These are phyloP conservation scores for Camillea tinctor DNA, from an alignment of 2,329 filamentous ascomycete species.

Conservation along the genomic window DNA sequence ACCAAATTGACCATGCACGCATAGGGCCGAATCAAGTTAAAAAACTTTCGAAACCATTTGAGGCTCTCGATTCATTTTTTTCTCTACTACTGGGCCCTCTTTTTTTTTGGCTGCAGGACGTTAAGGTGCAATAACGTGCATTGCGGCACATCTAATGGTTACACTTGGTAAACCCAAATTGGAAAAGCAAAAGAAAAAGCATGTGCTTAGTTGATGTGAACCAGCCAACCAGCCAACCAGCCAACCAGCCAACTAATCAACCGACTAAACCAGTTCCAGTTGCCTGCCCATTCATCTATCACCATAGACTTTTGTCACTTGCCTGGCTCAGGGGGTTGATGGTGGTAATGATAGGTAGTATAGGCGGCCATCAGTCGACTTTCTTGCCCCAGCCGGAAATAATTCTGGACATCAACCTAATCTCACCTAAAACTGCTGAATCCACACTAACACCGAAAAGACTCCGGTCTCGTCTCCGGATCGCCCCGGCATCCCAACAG, in stretches of 20 bases:
- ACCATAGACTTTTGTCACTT: too few species aligned
- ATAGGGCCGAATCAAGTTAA: not conserved
- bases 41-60: not conserved
- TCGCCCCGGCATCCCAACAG: slow-evolving; percentile 9
- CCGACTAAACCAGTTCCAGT: too few species aligned
- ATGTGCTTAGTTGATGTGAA: not conserved
- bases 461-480: slow-evolving; percentile 16
- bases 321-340: too few species aligned
- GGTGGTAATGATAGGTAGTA: not conserved
- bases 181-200: not conserved
- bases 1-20: too few species aligned
- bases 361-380: not conserved
- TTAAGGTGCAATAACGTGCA: not conserved
- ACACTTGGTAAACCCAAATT: not conserved
- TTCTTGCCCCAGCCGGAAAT: not conserved
- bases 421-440: slow-evolving; percentile 3
- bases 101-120: not conserved
- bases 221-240: too few species aligned
- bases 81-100: not conserved
- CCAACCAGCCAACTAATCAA: too few species aligned
- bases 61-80: not conserved
- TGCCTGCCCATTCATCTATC: too few species aligned
- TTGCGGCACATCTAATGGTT: not conserved
- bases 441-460: slow-evolving; percentile 25
- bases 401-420: not conserved